These are phyloP conservation scores for Colletotrichum endophyticum DNA, from an alignment of 2,329 filamentous ascomycete species.

Conservation along the genomic window DNA sequence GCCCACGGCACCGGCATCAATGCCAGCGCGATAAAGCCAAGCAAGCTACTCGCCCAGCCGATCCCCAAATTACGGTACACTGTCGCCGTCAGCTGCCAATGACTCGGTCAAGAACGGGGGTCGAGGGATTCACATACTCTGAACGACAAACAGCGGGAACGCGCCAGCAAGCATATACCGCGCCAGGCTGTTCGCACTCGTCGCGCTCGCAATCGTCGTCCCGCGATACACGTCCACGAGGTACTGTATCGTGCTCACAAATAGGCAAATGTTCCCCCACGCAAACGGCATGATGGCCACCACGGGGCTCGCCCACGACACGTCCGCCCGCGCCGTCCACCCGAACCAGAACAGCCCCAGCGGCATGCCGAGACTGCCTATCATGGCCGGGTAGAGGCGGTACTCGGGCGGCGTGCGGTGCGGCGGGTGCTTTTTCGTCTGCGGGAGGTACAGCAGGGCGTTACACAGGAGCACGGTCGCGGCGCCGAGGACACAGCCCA, in stretches of 20 bases:
- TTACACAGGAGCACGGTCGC: constrained; percentile 46
- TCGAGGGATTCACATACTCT: constrained; percentile 43
- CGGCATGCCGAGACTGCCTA: constrained; percentile 57
- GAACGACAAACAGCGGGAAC: constrained; percentile 67
- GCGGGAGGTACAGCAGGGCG: constrained; percentile 43
- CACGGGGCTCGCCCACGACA: constrained; percentile 56
- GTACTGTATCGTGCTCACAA: constrained; percentile 58
- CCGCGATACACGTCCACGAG: constrained; percentile 61
- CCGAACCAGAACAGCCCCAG: constrained; percentile 67
- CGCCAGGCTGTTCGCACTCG: constrained; percentile 63
- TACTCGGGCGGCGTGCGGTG: constrained; percentile 56
- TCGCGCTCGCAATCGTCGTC: constrained; percentile 59
- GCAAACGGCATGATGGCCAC: constrained; percentile 61
- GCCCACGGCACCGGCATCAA: constrained; percentile 59
- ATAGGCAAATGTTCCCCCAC: constrained; percentile 65
- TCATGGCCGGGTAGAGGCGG: constrained; percentile 62
- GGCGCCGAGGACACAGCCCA: constrained; percentile 49
- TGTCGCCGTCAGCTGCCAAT: constrained; percentile 8
- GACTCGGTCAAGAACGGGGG: not conserved
- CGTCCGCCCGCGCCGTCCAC: constrained; percentile 53
- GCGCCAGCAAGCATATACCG: constrained; percentile 60
- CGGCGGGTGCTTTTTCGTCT: constrained; percentile 34
- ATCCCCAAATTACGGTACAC: constrained; percentile 50
- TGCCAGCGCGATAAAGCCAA: constrained; percentile 51
- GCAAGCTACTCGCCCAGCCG: constrained; percentile 50